Conservation (phyloP, 129 eudicot species). For the Scalesia atractyloides region DNA sequence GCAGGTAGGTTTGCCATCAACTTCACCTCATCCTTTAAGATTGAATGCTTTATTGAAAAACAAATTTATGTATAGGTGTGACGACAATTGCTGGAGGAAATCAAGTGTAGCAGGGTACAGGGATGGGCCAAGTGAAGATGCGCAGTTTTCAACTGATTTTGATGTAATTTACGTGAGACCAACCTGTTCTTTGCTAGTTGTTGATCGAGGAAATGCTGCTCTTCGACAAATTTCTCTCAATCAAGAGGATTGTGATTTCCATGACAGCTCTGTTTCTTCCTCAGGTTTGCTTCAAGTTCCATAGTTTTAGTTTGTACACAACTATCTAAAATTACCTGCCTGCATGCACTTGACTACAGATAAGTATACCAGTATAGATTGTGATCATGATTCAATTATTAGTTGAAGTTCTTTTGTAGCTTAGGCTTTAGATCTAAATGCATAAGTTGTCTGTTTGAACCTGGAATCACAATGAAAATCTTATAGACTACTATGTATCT, state of each 20-base stretch:
- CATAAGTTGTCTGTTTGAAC: constrained; percentile 2
- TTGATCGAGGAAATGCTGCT: constrained; percentile 98
- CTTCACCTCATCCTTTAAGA: not conserved
- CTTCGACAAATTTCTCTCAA: constrained; percentile 86
- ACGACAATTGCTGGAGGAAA: constrained; percentile 98
- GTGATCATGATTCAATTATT: not conserved
- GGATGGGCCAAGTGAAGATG: constrained; percentile 97
- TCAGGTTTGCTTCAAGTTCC: constrained; percentile 46
- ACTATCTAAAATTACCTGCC: no score
- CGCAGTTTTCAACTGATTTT: constrained; percentile 88
- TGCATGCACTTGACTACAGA: no score
- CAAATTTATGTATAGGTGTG: constrained; percentile 62
- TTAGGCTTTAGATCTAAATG: no score
- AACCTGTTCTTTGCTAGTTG: constrained; percentile 86
- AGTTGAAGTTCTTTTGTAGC: no score
- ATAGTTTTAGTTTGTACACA: no score
- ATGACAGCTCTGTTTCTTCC: constrained; percentile 58
- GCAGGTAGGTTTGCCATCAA: constrained; percentile 74
- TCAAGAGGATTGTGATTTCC: constrained; percentile 82
- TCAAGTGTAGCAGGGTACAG: constrained; percentile 92
- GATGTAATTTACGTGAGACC: constrained; percentile 87
- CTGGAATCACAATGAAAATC: no score
- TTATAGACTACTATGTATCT: not conserved
- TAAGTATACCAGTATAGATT: no score
- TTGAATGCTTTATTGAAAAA: constrained; percentile 9